A percentile compares a stretch with the other conserved stretches of the same genome.
These are phyloP conservation scores for Jackrogersella minutella DNA, from an alignment of 495 filamentous ascomycete genomes.

Conservation along the genomic window DNA sequence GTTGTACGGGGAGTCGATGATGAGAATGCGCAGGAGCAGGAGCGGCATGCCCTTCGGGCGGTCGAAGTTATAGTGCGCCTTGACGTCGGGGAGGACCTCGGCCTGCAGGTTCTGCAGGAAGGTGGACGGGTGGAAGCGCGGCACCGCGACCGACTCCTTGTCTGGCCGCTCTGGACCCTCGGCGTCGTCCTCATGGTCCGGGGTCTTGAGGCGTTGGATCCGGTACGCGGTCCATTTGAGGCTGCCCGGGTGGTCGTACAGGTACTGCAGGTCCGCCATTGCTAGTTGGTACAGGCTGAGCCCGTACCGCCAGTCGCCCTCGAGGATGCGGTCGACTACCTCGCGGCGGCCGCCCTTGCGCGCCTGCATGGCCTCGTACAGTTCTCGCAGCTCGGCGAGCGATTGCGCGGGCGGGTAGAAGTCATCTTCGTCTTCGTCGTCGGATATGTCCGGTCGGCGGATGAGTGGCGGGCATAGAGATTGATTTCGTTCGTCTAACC, in stretches of 20 bases:
- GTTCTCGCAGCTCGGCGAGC: conserved; percentile 66
- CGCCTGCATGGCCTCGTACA: conserved; percentile 62
- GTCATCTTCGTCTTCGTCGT: conserved; percentile 57
- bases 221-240: conserved; percentile 80
- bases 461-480: conserved; percentile 65
- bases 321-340: conserved; percentile 75
- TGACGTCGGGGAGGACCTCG: conserved; percentile 75
- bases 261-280: conserved; percentile 78
- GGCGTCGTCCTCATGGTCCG: conserved; percentile 44
- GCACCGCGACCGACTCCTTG: conserved; percentile 61
- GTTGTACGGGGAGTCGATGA: conserved; percentile 76
- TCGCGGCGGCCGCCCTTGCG: conserved; percentile 76
- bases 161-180: conserved; percentile 44
- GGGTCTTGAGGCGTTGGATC: conserved; percentile 54
- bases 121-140: conserved; percentile 76
- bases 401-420: conserved; percentile 69
- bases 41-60: conserved; percentile 69
- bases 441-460: conserved; percentile 50
- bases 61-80: conserved; percentile 80
- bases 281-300: conserved; percentile 79
- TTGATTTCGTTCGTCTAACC: conserved; percentile 72
- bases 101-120: conserved; percentile 77
- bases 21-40: conserved; percentile 75
- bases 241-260: conserved; percentile 77
- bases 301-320: conserved; percentile 84